These are phyloP conservation scores for Naganishia randhawae DNA, from an alignment of 768 basidiomycete species.

Conservation along the genomic window DNA sequence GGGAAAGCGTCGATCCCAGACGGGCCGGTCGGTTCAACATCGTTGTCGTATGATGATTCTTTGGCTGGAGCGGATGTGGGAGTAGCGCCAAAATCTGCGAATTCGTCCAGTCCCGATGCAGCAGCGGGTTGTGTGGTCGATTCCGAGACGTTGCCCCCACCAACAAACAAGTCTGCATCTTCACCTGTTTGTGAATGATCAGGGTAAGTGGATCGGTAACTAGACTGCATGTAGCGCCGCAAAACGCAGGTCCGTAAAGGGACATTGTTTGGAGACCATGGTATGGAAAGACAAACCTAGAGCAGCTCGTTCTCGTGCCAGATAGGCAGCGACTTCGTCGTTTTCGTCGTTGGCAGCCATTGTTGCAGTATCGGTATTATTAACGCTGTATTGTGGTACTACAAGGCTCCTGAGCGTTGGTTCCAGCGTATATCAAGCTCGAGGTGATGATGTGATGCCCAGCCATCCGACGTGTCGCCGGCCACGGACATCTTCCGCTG, in stretches of 20 bases:
- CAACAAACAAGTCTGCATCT: constrained; percentile 47
- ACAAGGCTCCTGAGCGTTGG: not conserved
- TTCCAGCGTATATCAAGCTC: not conserved
- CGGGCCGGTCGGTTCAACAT: not conserved
- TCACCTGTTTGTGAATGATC: constrained; percentile 38
- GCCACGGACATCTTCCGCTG: not conserved
- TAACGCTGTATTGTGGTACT: not conserved
- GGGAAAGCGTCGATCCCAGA: constrained; percentile 41
- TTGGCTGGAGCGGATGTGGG: constrained; percentile 39
- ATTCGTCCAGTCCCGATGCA: constrained; percentile 13
- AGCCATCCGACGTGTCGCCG: constrained; percentile 19
- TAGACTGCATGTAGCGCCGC: no score
- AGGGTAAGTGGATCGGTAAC: not conserved
- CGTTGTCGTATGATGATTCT: constrained; percentile 22
- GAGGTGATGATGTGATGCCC: constrained; percentile 21
- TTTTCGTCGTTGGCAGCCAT: constrained; percentile 32
- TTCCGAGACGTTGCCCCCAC: not conserved
- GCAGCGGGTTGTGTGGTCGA: constrained; percentile 2
- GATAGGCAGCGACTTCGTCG: constrained; percentile 50
- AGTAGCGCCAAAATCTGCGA: constrained; percentile 15
- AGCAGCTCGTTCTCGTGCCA: constrained; percentile 46
- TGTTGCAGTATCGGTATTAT: not conserved
- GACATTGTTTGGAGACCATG: not conserved
- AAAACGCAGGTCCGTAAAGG: no score
- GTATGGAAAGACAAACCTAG: constrained; percentile 37